Evolutionary conservation across 2,329 filamentous ascomycete species (phyloP).

Genomic region (Helotiales sp.): DNA sequence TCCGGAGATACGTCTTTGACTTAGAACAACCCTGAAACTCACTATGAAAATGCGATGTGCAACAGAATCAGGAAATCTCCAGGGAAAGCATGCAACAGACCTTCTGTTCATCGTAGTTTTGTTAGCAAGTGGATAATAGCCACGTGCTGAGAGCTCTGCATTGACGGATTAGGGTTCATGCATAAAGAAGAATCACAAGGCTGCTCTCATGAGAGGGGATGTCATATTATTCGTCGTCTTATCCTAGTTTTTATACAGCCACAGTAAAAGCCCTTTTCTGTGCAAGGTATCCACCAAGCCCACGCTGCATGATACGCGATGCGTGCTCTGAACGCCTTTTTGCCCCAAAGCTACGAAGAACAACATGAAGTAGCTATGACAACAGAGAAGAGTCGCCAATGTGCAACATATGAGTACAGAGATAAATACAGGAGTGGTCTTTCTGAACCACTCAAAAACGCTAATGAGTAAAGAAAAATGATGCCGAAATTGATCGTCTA

Average conservation of each 20-base stretch:
- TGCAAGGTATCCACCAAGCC: conserved; percentile 38
- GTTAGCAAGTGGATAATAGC: background rate
- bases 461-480: conserved; percentile 37
- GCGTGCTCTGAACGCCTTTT: conserved; percentile 42
- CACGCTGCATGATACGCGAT: conserved; percentile 37
- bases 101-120: background rate
- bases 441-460: conserved; percentile 41
- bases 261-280: conserved; percentile 39
- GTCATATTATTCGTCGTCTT: conserved; percentile 58
- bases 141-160: conserved; percentile 22
- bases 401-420: conserved; percentile 44
- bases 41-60: conserved; percentile 35
- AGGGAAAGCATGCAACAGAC: background rate
- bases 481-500: conserved; percentile 46
- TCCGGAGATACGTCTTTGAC: conserved; percentile 20
- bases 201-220: conserved; percentile 57
- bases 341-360: conserved; percentile 43
- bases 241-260: conserved; percentile 49
- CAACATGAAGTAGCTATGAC: conserved; percentile 42
- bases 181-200: background rate
- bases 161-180: conserved; percentile 12
- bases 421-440: conserved; percentile 39
- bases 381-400: conserved; percentile 43
- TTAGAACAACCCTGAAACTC: conserved; percentile 24
- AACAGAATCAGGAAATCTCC: conserved; percentile 24